Conservation (phyloP, 148 eudicot genomes). For the Simmondsia chinensis region DNA sequence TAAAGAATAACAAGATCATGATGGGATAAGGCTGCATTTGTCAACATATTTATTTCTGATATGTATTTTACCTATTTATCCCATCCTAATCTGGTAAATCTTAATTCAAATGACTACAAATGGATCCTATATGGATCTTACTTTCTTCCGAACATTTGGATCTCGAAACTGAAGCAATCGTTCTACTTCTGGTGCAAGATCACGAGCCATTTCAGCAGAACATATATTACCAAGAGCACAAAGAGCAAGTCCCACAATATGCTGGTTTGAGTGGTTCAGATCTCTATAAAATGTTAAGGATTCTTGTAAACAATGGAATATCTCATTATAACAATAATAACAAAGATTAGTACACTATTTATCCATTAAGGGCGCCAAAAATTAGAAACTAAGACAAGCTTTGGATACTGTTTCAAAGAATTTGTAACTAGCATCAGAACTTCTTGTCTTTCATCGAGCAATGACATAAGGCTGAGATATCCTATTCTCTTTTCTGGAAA, state of each 20-base stretch:
- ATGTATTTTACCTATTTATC: too few species aligned
- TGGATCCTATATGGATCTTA: too few species aligned
- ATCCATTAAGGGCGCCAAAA: neutral
- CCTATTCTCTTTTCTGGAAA: conserved; percentile 97
- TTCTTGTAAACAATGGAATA: too few species aligned
- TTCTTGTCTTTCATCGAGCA: conserved; percentile 99
- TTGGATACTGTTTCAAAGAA: conserved; percentile 96
- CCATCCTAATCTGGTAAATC: too few species aligned
- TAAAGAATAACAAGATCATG: too few species aligned
- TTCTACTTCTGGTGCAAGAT: conserved; percentile 97
- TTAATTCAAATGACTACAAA: too few species aligned
- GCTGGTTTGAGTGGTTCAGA: conserved; percentile 87
- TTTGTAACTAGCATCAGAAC: conserved; percentile 98
- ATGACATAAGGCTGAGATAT: conserved; percentile 94
- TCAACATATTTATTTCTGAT: too few species aligned
- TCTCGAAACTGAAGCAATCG: conserved; percentile 88
- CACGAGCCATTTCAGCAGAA: conserved; percentile 99
- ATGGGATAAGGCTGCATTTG: too few species aligned
- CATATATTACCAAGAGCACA: conserved; percentile 98
- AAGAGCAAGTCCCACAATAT: conserved; percentile 96
- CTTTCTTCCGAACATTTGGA: conserved; percentile 97
- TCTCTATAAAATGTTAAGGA: conserved; percentile 74
- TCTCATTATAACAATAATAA: too few species aligned
- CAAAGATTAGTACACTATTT: too few species aligned
- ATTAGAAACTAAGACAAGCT: conserved; percentile 8